phyloP scores from a whole-genome alignment of 495 filamentous ascomycete species.

The Aeminium ludgeri region DNA sequence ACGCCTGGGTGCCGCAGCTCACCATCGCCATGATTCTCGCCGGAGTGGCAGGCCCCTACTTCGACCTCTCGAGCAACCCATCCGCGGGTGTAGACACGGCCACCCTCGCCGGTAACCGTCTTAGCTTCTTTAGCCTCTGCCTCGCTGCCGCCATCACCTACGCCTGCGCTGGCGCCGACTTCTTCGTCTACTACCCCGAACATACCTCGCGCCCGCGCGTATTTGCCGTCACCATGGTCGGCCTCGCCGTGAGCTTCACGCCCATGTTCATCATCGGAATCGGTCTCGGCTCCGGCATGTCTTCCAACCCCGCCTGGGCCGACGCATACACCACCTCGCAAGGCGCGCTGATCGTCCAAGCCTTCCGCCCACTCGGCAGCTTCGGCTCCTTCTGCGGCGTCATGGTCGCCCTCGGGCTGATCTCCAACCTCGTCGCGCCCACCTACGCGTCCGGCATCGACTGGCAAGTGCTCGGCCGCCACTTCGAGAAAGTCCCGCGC shows the following conservation, averaged over 20 bases:
- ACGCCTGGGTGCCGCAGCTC: conserved; percentile 52
- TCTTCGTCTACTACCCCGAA: conserved; percentile 50
- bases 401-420: conserved; percentile 50
- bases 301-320: conserved; percentile 33
- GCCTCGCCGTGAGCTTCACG: conserved; percentile 33
- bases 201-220: conserved; percentile 30
- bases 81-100: conserved; percentile 30
- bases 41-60: conserved; percentile 46
- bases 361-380: conserved; percentile 39
- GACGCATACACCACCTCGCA: conserved; percentile 40
- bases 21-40: conserved; percentile 49
- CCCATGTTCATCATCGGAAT: conserved; percentile 51
- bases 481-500: conserved; percentile 31
- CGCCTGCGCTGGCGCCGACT: conserved; percentile 41
- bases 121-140: conserved; percentile 54
- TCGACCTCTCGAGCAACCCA: conserved; percentile 34
- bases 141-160: conserved; percentile 48
- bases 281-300: conserved; percentile 47
- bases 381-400: conserved; percentile 64
- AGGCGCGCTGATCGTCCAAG: conserved; percentile 53
- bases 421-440: conserved; percentile 53
- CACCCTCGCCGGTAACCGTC: conserved; percentile 42
- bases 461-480: conserved; percentile 37
- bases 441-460: conserved; percentile 55
- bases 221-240: conserved; percentile 28